A percentile compares a stretch with the other conserved stretches of the same genome.
These are phyloP conservation scores for Crassisporium funariophilum DNA, from an alignment of 768 basidiomycete species.

Conservation along the genomic window DNA sequence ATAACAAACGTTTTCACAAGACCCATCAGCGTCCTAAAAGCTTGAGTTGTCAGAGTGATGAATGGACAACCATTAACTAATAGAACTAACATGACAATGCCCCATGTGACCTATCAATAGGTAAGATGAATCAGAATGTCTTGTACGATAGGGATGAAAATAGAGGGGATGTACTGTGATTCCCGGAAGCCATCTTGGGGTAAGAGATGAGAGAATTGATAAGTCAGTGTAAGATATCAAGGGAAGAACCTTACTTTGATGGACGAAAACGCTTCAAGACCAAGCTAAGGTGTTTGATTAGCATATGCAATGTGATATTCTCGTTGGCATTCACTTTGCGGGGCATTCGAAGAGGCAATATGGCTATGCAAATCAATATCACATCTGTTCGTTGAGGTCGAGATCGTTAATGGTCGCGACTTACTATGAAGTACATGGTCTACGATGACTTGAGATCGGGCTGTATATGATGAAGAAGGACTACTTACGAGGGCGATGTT, in stretches of 20 bases:
- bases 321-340: slow-evolving; percentile 50
- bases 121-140: too few relatives aligned
- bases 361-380: slow-evolving; percentile 34
- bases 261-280: slow-evolving; percentile 66
- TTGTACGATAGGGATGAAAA: slow-evolving; percentile 5
- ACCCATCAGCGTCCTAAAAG: slow-evolving; percentile 60
- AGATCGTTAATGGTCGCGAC: slow-evolving; percentile 17
- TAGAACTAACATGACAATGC: slow-evolving; percentile 53
- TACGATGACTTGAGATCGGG: slow-evolving; percentile 21
- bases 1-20: slow-evolving; percentile 59
- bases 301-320: slow-evolving; percentile 6
- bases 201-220: slow-evolving; percentile 3
- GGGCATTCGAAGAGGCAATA: slow-evolving; percentile 71
- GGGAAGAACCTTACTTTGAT: slow-evolving; percentile 45
- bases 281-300: slow-evolving; percentile 32
- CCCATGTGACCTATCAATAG: slow-evolving; percentile 56
- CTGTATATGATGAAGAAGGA: background rate
- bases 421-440: slow-evolving; percentile 74
- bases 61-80: background rate
- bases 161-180: slow-evolving; percentile 52
- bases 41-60: slow-evolving; percentile 1
- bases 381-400: background rate
- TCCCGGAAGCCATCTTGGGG: slow-evolving; percentile 59
- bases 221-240: background rate
- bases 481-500: slow-evolving; percentile 61